These are phyloP conservation scores for Ceratocystis ficicola DNA, from an alignment of 2,329 filamentous ascomycete species.

Conservation along the genomic window DNA sequence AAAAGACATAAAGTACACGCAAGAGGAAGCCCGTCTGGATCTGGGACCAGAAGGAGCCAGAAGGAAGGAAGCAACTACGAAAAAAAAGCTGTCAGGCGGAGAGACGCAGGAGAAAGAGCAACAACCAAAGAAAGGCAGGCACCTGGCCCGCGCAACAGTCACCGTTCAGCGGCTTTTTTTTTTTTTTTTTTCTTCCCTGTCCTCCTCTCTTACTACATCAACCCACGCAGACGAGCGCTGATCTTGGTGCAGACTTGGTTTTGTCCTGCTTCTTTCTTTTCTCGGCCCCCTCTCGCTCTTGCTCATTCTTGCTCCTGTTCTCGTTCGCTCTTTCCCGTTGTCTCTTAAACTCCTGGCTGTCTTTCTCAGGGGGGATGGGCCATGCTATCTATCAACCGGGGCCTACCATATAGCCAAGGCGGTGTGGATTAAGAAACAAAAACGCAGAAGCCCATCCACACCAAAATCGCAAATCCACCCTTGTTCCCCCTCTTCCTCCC, in stretches of 20 bases:
- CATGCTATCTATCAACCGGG: background rate
- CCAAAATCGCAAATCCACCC: background rate
- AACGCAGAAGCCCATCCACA: background rate
- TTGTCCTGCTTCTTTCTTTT: background rate
- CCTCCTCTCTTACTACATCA: background rate
- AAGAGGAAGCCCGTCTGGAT: background rate
- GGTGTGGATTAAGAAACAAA: slow-evolving; percentile 1
- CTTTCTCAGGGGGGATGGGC: background rate
- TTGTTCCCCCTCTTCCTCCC: background rate
- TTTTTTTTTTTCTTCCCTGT: background rate
- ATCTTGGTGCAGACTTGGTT: background rate
- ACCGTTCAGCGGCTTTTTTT: slow-evolving; percentile 1
- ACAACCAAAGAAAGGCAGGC: background rate
- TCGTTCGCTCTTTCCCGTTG: background rate
- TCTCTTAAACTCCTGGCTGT: background rate
- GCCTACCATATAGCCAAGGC: background rate
- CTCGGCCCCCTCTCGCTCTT: background rate
- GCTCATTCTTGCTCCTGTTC: background rate
- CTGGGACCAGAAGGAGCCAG: slow-evolving; percentile 2
- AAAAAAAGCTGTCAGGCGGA: background rate
- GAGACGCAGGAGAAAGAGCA: background rate
- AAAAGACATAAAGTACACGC: background rate
- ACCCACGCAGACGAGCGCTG: background rate
- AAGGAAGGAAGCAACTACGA: slow-evolving; percentile 1
- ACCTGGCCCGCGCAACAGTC: background rate